Evolutionary conservation across 331 rosid species (phyloP).

Genomic region (Erythrophleum ivorense): DNA sequence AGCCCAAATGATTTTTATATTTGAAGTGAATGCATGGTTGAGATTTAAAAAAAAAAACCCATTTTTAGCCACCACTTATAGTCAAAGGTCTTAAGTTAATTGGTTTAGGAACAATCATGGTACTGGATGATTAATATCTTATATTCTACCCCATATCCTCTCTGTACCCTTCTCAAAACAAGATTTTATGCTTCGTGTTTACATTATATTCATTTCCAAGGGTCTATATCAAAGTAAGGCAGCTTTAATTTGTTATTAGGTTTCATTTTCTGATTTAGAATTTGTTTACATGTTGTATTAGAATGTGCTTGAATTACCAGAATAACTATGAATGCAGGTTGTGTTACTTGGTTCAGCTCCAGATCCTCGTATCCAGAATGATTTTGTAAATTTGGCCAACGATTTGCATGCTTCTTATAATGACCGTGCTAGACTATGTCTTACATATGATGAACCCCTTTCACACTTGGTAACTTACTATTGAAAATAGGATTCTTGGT

Average conservation of each 20-base stretch:
- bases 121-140: conserved; percentile 23
- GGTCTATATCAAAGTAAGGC: conserved; percentile 17
- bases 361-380: conserved; percentile 81
- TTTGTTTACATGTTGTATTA: conserved; percentile 23
- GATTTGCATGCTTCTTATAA: conserved; percentile 55
- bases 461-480: conserved; percentile 73
- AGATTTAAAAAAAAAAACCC: conserved; percentile 8
- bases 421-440: conserved; percentile 68
- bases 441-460: conserved; percentile 81
- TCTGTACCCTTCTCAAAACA: conserved; percentile 2
- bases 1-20: neutral
- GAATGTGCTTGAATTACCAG: conserved; percentile 24
- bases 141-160: neutral
- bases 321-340: conserved; percentile 55
- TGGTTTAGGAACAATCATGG: conserved; percentile 13
- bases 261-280: conserved; percentile 23
- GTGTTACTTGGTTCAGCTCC: conserved; percentile 98
- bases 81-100: neutral
- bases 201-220: conserved; percentile 22
- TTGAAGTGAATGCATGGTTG: neutral
- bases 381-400: conserved; percentile 71
- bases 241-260: conserved; percentile 19
- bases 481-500: conserved; percentile 20
- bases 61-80: neutral
- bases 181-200: conserved; percentile 23